These are phyloP conservation scores for Lactarius pseudohatsudake DNA, from an alignment of 768 basidiomycete genomes.

Conservation along the genomic window DNA sequence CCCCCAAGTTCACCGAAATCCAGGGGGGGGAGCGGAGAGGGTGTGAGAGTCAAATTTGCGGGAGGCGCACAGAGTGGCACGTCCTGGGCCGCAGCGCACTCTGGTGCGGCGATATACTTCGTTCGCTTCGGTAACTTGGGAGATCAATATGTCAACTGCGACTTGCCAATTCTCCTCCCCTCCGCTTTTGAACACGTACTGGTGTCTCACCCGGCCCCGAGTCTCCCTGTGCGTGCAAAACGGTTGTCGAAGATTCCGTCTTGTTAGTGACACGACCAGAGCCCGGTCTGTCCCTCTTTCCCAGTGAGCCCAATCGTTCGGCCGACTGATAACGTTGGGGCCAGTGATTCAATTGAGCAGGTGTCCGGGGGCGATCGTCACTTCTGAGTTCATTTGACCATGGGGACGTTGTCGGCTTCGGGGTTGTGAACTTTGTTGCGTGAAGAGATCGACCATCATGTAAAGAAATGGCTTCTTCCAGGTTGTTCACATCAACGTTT, in stretches of 20 bases:
- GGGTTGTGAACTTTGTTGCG: not conserved
- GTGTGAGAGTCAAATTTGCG: no score
- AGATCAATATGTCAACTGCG: constrained; percentile 4
- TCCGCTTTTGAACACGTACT: constrained; percentile 4
- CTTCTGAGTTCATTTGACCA: not conserved
- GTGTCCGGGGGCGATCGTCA: not conserved
- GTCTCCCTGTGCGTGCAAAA: not conserved
- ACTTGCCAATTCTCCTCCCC: not conserved
- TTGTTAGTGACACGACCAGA: constrained; percentile 5
- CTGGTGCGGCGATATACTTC: not conserved
- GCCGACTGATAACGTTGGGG: not conserved
- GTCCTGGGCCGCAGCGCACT: not conserved
- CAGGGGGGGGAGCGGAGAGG: not conserved
- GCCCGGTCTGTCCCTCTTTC: not conserved
- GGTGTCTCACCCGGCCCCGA: constrained; percentile 1
- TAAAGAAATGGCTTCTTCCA: not conserved
- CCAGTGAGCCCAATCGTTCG: not conserved
- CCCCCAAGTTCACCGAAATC: not conserved
- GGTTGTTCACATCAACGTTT: not conserved
- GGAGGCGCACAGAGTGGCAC: not conserved
- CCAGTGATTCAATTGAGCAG: not conserved
- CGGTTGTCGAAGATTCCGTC: not conserved
- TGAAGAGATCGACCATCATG: not conserved
- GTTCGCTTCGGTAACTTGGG: constrained; percentile 8
- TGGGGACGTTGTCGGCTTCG: not conserved